These are phyloP conservation scores for Alliaria petiolata DNA, from an alignment of 345 rosid species.

Conservation along the genomic window DNA sequence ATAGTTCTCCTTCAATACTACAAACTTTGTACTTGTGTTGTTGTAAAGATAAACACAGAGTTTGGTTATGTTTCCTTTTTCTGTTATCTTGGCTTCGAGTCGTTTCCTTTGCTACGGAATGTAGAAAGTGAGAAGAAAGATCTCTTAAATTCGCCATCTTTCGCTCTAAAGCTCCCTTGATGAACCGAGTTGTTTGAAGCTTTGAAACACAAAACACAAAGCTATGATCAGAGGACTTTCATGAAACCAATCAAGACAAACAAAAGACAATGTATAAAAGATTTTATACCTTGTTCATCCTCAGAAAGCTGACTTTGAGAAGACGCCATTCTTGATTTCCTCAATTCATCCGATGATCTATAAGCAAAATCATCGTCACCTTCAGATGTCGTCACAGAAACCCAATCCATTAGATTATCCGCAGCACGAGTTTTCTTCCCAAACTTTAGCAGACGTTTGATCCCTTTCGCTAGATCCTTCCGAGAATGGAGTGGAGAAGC, in stretches of 20 bases:
- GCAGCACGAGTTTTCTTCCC: conserved; percentile 78
- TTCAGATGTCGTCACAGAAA: conserved; percentile 90
- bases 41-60: conserved; percentile 7
- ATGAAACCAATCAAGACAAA: neutral
- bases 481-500: conserved; percentile 61
- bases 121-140: conserved; percentile 37
- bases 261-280: neutral
- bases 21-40: conserved; percentile 10
- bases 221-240: conserved; percentile 6
- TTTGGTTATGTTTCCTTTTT: neutral
- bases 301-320: conserved; percentile 65
- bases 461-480: conserved; percentile 80
- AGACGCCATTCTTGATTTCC: conserved; percentile 93
- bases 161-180: conserved; percentile 71
- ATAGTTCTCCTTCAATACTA: neutral
- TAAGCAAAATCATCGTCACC: conserved; percentile 90
- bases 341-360: conserved; percentile 77
- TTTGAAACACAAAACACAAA: conserved; percentile 24
- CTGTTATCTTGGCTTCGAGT: conserved; percentile 29
- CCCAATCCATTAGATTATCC: conserved; percentile 75
- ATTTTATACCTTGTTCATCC: conserved; percentile 42
- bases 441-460: conserved; percentile 82
- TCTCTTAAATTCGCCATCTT: conserved; percentile 60
- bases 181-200: conserved; percentile 57
- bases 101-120: conserved; percentile 33